Evolutionary conservation across 495 filamentous ascomycete species (phyloP), one percentile per base, ranked within the genome.

Genomic region (Ascodesmis nigricans): DNA sequence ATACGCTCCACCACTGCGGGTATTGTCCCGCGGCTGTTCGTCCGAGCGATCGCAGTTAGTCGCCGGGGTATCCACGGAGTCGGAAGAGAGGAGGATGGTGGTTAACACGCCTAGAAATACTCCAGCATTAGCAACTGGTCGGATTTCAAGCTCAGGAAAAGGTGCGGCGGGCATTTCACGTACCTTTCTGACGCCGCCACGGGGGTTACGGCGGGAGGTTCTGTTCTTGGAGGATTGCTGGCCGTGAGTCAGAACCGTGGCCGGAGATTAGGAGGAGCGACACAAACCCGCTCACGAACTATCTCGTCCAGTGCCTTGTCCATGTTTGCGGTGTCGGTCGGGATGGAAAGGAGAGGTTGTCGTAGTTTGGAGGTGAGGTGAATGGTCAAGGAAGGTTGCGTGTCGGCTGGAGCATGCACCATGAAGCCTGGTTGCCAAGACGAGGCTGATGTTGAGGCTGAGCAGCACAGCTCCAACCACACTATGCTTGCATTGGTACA

Each of bases 231-330:
- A 21, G 16, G 27, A 16, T 37, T 7, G 8, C 22, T 18, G 10
- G 16, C 31, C 15, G 16, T 34, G n/a, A n/a, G 10, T 16, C 17
- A 13, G 11, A 9, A 9, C n/a, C 9, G 29, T 16, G 11, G 10
- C 9, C n/a, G n/a, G 1, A 16, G 17, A 18, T 16, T 13, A 13
- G n/a, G 29, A 9, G 17, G 13, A 10, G 29, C 29, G 13, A n/a
- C 29, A 17, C 29, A 31, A 31, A 79, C 76, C 60, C 75, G 74
- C 49, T 81, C 79, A 39, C 67, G 67, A 43, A 87, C 78, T 47
- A 80, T 78, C 53, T 87, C 78, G 54, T 84, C 78, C 29, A 87
- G 64, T 50, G 71, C 74, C 52, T 75, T 74, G 56, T 87, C 78
- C 69, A 87, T 80, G n/a, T n/a, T n/a, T n/a, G n/a, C n/a, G n/a